Evolutionary conservation across 2,329 filamentous ascomycete genomes (phyloP), one percentile per base, ranked within the genome.

Genomic region (Neurospora sp.): DNA sequence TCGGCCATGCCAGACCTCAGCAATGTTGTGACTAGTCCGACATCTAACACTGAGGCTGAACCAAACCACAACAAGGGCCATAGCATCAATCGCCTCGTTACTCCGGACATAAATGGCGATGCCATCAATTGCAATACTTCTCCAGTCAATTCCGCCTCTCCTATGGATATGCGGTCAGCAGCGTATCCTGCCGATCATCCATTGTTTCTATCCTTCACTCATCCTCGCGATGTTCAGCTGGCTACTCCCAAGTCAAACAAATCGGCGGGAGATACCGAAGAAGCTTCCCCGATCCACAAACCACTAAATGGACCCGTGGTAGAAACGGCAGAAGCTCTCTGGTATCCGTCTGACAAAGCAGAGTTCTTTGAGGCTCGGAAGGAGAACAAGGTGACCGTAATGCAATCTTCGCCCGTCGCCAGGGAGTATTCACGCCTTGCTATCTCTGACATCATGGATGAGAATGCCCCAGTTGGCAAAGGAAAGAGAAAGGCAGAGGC

Each of bases 401-500:
- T 40, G 66, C 4, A 40, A 9, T 38, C 19, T 38, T 38, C 11
- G 38, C 66, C 36, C 66, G 38, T 17, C 13, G 3, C 19, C 4
- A 68, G 10, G 36, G 36, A 42, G 38, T 43, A 43, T 42, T 43
- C 28, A 46, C 42, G 23, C 38, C 11, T 46, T 66, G 73, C 71
- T 19, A 76, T 76, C 8, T 68, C 71, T 5, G 72, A 76, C 68
- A 74, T 76, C 17, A 69, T 75, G 40, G 70, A 74, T 17, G 66
- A 71, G 38, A 39, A 40, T 33, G 39, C 15, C 10, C 43, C 69
- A 23, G 42, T 66, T 7, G 39, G 42, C 15, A 70, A 69, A 23
- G 58, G 62, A 58, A 80, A 80, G 73, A 76, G 79, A 17, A 80
- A 80, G 72, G 76, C 77, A 0, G 76, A 75, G 2, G 76, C 77